phyloP scores from a whole-genome alignment of 805 yeast genomes.

The Candida coquimbonensis region DNA sequence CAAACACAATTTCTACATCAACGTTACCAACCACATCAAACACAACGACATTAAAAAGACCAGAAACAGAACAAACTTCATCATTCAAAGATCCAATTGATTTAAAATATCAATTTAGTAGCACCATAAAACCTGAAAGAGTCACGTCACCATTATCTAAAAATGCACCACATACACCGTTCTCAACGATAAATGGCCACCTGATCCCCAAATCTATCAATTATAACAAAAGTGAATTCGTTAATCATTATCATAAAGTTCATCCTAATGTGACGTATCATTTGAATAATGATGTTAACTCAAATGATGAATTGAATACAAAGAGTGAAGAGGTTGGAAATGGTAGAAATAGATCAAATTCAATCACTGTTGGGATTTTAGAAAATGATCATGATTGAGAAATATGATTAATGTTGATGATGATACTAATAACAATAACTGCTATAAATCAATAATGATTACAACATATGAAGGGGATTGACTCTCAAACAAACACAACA shows the following conservation, averaged over 20 bases:
- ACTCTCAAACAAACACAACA: too few species aligned
- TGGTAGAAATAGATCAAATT: conserved; percentile 16
- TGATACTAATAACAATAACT: too few species aligned
- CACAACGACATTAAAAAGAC: not conserved
- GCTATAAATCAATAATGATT: too few species aligned
- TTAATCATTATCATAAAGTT: conserved; percentile 40
- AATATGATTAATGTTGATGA: too few species aligned
- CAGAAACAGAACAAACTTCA: not conserved
- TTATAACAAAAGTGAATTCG: conserved; percentile 9
- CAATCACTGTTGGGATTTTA: conserved; percentile 20
- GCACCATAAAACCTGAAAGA: conserved; percentile 9
- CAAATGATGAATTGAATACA: not conserved
- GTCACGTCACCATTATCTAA: conserved; percentile 29
- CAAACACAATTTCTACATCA: not conserved
- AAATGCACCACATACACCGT: conserved; percentile 28
- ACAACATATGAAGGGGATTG: too few species aligned
- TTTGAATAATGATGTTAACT: not conserved
- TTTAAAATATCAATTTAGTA: not conserved
- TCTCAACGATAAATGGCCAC: conserved; percentile 25
- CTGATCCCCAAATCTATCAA: conserved; percentile 7
- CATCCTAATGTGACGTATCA: conserved; percentile 16
- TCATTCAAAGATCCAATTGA: not conserved
- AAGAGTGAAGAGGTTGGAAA: not conserved
- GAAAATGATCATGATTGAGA: not conserved
- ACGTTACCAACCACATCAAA: not conserved